Conservation (phyloP, 2,329 filamentous ascomycete species). For the Fonsecaea multimorphosa region DNA sequence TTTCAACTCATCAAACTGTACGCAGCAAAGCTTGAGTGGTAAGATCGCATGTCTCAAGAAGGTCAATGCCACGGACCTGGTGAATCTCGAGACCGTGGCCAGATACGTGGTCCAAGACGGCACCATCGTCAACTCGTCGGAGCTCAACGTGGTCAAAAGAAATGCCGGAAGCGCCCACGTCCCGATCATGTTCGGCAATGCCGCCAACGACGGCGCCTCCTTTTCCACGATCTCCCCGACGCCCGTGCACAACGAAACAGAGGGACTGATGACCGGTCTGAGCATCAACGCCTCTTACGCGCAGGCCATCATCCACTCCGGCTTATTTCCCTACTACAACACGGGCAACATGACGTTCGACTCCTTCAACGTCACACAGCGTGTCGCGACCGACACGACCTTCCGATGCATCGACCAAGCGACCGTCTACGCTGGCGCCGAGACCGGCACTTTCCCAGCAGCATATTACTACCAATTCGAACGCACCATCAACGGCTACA, state of each 20-base stretch:
- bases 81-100: conserved; percentile 27
- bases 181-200: conserved; percentile 63
- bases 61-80: conserved; percentile 45
- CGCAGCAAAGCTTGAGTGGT: conserved; percentile 50
- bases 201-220: conserved; percentile 62
- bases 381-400: conserved; percentile 63
- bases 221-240: conserved; percentile 58
- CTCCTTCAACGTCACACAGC: conserved; percentile 62
- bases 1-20: conserved; percentile 60
- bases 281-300: conserved; percentile 54
- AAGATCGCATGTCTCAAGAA: conserved; percentile 62
- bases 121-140: conserved; percentile 59
- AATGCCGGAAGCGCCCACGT: conserved; percentile 57
- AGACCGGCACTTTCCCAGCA: conserved; percentile 53
- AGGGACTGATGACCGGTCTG: conserved; percentile 54
- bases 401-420: conserved; percentile 67
- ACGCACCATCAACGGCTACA: conserved; percentile 60
- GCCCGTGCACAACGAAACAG: conserved; percentile 49
- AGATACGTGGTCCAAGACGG: conserved; percentile 66
- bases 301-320: conserved; percentile 50
- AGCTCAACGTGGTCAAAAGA: conserved; percentile 52
- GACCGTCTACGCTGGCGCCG: conserved; percentile 59
- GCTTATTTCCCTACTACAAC: conserved; percentile 58
- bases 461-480: conserved; percentile 68
- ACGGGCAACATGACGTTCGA: conserved; percentile 61